phyloP scores from a whole-genome alignment of 148 eudicot genomes.

The Vaccinium vitisidaea region DNA sequence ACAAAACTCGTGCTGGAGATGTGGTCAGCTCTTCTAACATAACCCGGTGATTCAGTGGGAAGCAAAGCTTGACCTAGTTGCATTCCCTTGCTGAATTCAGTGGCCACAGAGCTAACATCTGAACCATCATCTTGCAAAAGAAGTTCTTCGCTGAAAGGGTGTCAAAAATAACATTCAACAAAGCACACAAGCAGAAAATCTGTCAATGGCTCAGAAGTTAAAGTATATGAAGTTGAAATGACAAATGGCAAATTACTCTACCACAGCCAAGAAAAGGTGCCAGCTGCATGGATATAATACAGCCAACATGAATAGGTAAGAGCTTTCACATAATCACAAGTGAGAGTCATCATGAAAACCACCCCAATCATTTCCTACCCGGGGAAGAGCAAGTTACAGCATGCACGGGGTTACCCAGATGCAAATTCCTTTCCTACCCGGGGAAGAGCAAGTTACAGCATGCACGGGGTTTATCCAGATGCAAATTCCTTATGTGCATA shows the following conservation, averaged over 20 bases:
- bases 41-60: conserved; percentile 42
- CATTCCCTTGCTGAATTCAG: conserved; percentile 52
- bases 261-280: background rate
- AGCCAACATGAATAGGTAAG: background rate
- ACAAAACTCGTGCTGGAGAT: conserved; percentile 32
- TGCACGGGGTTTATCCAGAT: background rate
- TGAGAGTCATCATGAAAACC: background rate
- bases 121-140: conserved; percentile 78
- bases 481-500: background rate
- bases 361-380: background rate
- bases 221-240: background rate
- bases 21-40: conserved; percentile 39
- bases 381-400: conserved; percentile 5
- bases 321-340: background rate
- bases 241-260: background rate
- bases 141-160: conserved; percentile 66
- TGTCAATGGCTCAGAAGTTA: background rate
- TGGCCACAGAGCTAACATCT: conserved; percentile 49
- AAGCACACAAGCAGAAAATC: background rate
- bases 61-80: conserved; percentile 44
- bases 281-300: background rate
- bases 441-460: conserved; percentile 8
- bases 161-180: conserved; percentile 9
- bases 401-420: background rate
- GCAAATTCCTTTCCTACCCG: conserved; percentile 1